Percentiles rank a stretch among this genome's conserved stretches.
These are phyloP conservation scores for Dactylellina haptotyla DNA, from an alignment of 2,329 filamentous ascomycete species.

Conservation along the genomic window DNA sequence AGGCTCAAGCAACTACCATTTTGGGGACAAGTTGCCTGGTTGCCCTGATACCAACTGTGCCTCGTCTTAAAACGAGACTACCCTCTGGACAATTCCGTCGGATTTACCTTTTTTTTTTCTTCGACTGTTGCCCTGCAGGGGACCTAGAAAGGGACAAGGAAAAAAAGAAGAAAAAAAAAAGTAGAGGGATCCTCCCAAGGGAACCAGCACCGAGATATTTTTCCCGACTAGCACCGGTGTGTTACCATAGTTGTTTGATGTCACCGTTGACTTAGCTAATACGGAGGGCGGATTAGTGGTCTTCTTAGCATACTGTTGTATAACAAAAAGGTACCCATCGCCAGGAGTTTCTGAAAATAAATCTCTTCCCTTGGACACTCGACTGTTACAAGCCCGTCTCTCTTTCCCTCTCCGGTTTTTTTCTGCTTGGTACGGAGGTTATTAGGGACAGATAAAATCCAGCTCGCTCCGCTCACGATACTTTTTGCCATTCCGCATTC, in stretches of 20 bases:
- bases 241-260: slow-evolving; percentile 37
- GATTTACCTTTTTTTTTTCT: too few relatives aligned
- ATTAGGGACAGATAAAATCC: too few relatives aligned
- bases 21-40: slow-evolving; percentile 32
- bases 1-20: slow-evolving; percentile 36
- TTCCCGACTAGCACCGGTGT: slow-evolving; percentile 45
- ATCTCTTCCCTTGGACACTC: background rate
- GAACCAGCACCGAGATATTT: background rate
- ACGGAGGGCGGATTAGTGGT: slow-evolving; percentile 10
- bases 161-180: slow-evolving; percentile 1
- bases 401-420: slow-evolving; percentile 12
- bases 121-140: slow-evolving; percentile 49
- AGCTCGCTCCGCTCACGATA: slow-evolving; percentile 51
- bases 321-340: slow-evolving; percentile 43
- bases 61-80: slow-evolving; percentile 34
- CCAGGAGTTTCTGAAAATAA: slow-evolving; percentile 4
- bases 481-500: background rate
- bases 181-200: background rate
- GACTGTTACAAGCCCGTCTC: slow-evolving; percentile 2
- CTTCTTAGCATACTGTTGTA: slow-evolving; percentile 29
- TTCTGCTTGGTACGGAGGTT: background rate
- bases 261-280: slow-evolving; percentile 44
- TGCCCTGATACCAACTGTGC: slow-evolving; percentile 44
- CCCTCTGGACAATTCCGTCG: slow-evolving; percentile 19
- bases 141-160: slow-evolving; percentile 12